Percentiles rank a stretch among this genome's conserved stretches.
phyloP scores from a whole-genome alignment of 2,329 filamentous ascomycete species.

The Fusarium phyllophilum region DNA sequence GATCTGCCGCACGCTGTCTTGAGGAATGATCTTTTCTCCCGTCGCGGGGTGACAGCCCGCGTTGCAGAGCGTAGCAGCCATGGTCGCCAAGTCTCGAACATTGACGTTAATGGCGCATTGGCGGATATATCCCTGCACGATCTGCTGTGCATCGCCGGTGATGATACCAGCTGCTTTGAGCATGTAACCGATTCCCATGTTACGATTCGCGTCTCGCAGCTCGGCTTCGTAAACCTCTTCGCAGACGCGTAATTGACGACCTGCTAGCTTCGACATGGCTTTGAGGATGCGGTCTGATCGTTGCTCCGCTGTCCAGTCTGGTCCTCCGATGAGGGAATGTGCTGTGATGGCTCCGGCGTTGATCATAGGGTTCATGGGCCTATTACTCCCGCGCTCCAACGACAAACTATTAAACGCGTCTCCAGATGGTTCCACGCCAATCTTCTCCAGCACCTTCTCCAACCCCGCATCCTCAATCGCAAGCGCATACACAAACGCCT shows the following conservation, averaged over 20 bases:
- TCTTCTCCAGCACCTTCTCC: conserved; percentile 49
- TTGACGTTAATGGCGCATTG: conserved; percentile 55
- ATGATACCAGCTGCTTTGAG: conserved; percentile 54
- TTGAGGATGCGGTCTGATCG: conserved; percentile 50
- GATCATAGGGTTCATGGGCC: conserved; percentile 52
- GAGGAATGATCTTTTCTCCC: conserved; percentile 49
- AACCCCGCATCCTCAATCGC: conserved; percentile 53
- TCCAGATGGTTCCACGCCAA: conserved; percentile 54
- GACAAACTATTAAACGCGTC: conserved; percentile 52
- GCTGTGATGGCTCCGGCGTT: conserved; percentile 50
- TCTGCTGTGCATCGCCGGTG: conserved; percentile 47
- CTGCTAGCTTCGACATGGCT: conserved; percentile 49
- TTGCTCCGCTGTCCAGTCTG: conserved; percentile 48
- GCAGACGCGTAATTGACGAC: conserved; percentile 49
- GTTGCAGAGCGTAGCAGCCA: conserved; percentile 53
- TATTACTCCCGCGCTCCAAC: conserved; percentile 44
- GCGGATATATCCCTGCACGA: conserved; percentile 52
- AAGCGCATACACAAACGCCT: conserved; percentile 53
- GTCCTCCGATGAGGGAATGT: conserved; percentile 46
- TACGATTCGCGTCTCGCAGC: conserved; percentile 47
- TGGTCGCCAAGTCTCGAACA: conserved; percentile 53
- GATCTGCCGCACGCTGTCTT: conserved; percentile 51
- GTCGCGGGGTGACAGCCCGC: conserved; percentile 50
- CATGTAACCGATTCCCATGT: conserved; percentile 53
- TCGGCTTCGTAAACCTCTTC: conserved; percentile 54